phyloP scores from a whole-genome alignment of 306 rosid genomes.

The Inga oerstediana region DNA sequence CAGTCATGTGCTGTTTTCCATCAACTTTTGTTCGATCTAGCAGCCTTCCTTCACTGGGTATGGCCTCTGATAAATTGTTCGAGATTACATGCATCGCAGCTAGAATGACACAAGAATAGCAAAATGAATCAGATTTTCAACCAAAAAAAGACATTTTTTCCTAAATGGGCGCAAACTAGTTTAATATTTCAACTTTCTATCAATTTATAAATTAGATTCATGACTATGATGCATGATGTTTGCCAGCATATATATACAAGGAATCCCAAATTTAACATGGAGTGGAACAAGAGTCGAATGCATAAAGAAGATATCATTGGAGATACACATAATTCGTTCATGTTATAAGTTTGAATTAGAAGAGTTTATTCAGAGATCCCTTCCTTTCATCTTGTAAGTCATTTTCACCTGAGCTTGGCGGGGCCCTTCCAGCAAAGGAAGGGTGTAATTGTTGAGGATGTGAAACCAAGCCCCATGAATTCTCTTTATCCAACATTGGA shows the following conservation, averaged over 20 bases:
- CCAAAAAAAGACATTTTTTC: not conserved
- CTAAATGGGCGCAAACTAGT: not conserved
- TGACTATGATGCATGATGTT: not conserved
- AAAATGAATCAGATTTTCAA: slow-evolving; percentile 10
- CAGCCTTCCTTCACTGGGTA: slow-evolving; percentile 61
- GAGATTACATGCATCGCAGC: slow-evolving; percentile 56
- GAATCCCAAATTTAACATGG: not conserved
- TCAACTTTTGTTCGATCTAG: slow-evolving; percentile 67
- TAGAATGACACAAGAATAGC: slow-evolving; percentile 38
- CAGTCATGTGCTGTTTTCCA: slow-evolving; percentile 64
- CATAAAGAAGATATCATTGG: not conserved
- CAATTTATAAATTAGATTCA: not conserved
- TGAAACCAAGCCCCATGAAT: slow-evolving; percentile 71
- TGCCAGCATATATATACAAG: not conserved
- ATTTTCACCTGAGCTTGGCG: slow-evolving; percentile 69
- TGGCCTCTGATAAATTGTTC: slow-evolving; percentile 54
- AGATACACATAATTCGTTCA: not conserved
- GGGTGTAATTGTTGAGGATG: slow-evolving; percentile 78
- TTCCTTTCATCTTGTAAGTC: slow-evolving; percentile 18
- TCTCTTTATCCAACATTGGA: slow-evolving; percentile 81
- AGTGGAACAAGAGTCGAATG: not conserved
- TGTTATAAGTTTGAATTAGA: not conserved
- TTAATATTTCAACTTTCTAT: slow-evolving; percentile 20
- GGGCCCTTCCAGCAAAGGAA: slow-evolving; percentile 63
- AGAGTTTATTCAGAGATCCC: slow-evolving; percentile 11